A percentile compares a stretch with the other conserved stretches of the same genome.
These are phyloP conservation scores for Tricholoma hemisulphureum DNA, from an alignment of 768 basidiomycete species.

Conservation along the genomic window DNA sequence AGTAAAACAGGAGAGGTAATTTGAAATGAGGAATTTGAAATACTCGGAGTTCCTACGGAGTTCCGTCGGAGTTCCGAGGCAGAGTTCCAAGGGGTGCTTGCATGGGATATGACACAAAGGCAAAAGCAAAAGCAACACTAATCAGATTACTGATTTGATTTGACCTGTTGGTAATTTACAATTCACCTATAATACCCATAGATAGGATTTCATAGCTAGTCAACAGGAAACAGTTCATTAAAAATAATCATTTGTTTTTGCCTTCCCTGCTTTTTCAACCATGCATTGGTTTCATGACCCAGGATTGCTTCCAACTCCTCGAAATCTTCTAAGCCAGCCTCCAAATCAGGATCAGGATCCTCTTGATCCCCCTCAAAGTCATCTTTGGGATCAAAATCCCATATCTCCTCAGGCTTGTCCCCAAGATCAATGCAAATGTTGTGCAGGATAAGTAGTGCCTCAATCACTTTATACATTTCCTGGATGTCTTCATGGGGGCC, in stretches of 20 bases:
- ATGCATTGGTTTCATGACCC: not conserved
- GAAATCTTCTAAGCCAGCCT: not conserved
- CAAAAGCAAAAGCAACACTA: too few relatives aligned
- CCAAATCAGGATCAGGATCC: not conserved
- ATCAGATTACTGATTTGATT: too few relatives aligned
- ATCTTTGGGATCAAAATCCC: constrained; percentile 2
- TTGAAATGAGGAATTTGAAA: too few relatives aligned
- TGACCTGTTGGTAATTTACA: too few relatives aligned
- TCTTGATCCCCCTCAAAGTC: not conserved
- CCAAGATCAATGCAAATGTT: constrained; percentile 20
- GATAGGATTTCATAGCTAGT: not conserved
- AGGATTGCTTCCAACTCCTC: not conserved
- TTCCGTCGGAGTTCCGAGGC: too few relatives aligned
- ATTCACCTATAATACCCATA: not conserved
- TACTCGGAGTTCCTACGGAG: too few relatives aligned
- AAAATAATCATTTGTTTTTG: not conserved
- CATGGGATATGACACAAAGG: too few relatives aligned
- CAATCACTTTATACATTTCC: constrained; percentile 17
- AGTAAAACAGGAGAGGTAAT: too few relatives aligned
- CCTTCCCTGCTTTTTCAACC: not conserved
- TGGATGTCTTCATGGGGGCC: constrained; percentile 14
- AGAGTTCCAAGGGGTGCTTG: too few relatives aligned
- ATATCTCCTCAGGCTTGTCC: constrained; percentile 16
- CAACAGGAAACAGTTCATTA: not conserved
- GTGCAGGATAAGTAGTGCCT: constrained; percentile 23